Percentiles rank a stretch among this genome's conserved stretches.
These are phyloP conservation scores for Trichoderma gracile DNA, from an alignment of 2,329 filamentous ascomycete species.

Conservation along the genomic window DNA sequence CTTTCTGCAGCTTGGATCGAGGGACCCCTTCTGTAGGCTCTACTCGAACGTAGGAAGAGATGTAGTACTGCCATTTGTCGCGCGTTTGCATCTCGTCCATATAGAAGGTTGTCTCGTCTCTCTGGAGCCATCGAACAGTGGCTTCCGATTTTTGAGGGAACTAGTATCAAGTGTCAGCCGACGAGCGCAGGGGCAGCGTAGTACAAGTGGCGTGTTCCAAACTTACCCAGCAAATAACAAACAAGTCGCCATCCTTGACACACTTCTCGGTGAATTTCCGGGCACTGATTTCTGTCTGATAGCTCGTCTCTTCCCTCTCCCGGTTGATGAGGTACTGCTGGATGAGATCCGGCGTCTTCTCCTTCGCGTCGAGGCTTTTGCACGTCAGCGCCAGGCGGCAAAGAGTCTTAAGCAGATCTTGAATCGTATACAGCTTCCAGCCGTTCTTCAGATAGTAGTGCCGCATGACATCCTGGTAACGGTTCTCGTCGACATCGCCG, in stretches of 20 bases:
- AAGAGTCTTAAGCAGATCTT: constrained; percentile 81
- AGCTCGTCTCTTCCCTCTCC: constrained; percentile 80
- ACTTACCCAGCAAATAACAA: constrained; percentile 87
- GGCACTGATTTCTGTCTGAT: constrained; percentile 84
- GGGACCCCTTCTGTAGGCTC: constrained; percentile 83
- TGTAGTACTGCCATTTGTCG: constrained; percentile 91
- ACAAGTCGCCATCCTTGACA: constrained; percentile 89
- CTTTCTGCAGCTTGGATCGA: constrained; percentile 64
- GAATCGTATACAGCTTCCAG: constrained; percentile 91
- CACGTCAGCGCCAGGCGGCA: constrained; percentile 80
- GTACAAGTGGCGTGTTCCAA: neutral
- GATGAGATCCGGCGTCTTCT: constrained; percentile 90
- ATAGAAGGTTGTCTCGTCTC: constrained; percentile 76
- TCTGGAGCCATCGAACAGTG: constrained; percentile 69
- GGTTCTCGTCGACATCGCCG: constrained; percentile 75
- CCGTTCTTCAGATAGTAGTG: constrained; percentile 89
- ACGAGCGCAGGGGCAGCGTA: constrained; percentile 25
- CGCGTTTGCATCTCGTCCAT: constrained; percentile 83
- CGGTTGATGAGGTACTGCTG: constrained; percentile 82
- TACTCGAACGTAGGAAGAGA: constrained; percentile 84
- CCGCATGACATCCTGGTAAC: constrained; percentile 87
- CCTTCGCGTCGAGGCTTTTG: constrained; percentile 82
- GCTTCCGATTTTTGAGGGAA: constrained; percentile 68
- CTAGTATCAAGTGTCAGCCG: constrained; percentile 43
- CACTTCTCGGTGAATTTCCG: constrained; percentile 91